These are phyloP conservation scores for Pinus taeda DNA, from an alignment of 75 land plant genomes.

Conservation along the genomic window DNA sequence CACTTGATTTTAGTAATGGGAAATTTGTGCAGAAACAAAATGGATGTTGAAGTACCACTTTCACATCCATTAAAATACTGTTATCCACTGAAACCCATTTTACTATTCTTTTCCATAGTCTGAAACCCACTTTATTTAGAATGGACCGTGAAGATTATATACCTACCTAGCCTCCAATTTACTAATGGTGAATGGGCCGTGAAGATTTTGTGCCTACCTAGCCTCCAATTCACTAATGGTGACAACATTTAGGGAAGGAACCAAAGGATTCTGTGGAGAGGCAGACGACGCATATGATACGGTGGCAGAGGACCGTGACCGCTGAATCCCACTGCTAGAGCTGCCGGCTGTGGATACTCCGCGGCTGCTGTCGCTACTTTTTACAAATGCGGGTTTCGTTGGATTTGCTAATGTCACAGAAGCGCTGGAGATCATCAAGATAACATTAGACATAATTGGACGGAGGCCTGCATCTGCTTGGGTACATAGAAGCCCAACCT, in stretches of 20 bases:
- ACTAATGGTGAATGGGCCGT: neutral
- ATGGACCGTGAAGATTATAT: too few relatives aligned
- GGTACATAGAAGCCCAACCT: slow-evolving; percentile 20
- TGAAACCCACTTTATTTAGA: too few relatives aligned
- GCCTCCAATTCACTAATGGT: neutral
- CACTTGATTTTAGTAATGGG: too few relatives aligned
- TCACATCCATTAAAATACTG: too few relatives aligned
- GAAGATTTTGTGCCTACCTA: too few relatives aligned
- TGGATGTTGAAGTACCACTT: too few relatives aligned
- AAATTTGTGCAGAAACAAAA: too few relatives aligned
- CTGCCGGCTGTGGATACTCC: too few relatives aligned
- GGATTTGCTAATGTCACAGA: slow-evolving; percentile 10
- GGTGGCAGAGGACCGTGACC: neutral
- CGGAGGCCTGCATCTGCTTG: slow-evolving; percentile 13
- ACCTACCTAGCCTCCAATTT: too few relatives aligned
- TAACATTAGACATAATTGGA: slow-evolving; percentile 27
- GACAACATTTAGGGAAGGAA: neutral
- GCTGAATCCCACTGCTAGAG: too few relatives aligned
- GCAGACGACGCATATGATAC: neutral
- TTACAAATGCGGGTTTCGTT: slow-evolving; percentile 4
- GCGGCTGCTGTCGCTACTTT: neutral
- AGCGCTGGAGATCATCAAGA: slow-evolving; percentile 18
- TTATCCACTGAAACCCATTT: too few relatives aligned
- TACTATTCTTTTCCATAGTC: too few relatives aligned
- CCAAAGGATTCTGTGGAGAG: neutral